These are phyloP conservation scores for Vanrija humicola DNA, from an alignment of 1,284 basidiomycete genomes.

Conservation along the genomic window DNA sequence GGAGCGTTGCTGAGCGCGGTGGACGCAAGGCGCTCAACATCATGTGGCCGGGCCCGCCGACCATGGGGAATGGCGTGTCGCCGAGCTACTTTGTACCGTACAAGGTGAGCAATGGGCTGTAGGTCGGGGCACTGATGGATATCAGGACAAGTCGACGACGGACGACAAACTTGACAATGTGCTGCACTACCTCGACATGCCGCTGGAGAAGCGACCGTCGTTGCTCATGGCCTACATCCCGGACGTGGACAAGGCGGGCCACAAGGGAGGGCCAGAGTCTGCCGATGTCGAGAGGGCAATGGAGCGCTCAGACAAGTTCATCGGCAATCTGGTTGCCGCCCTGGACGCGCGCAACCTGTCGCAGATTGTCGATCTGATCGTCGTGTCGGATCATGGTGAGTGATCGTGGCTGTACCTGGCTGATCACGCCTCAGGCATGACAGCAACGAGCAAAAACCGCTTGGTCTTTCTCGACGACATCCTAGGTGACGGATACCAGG, in stretches of 20 bases:
- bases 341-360: conserved; percentile 69
- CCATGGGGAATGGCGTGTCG: conserved; percentile 60
- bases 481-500: conserved; percentile 54
- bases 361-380: conserved; percentile 78
- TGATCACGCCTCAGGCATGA: conserved; percentile 59
- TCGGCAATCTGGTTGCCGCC: conserved; percentile 61
- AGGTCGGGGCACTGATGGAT: background rate
- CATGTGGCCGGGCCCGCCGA: conserved; percentile 87
- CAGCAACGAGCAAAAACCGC: conserved; percentile 69
- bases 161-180: conserved; percentile 69
- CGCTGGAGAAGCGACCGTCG: conserved; percentile 64
- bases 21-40: conserved; percentile 75
- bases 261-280: conserved; percentile 69
- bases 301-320: conserved; percentile 66
- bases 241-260: conserved; percentile 58
- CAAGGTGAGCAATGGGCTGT: conserved; percentile 52
- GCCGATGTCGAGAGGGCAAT: conserved; percentile 66
- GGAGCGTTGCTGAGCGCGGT: conserved; percentile 74
- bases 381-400: conserved; percentile 78
- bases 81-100: conserved; percentile 74
- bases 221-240: conserved; percentile 64
- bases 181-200: conserved; percentile 70
- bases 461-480: conserved; percentile 78
- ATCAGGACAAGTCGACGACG: conserved; percentile 57
- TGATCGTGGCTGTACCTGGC: too few relatives aligned